phyloP scores from a whole-genome alignment of 2,329 filamentous ascomycete species.

The Boeremia lycopersici region DNA sequence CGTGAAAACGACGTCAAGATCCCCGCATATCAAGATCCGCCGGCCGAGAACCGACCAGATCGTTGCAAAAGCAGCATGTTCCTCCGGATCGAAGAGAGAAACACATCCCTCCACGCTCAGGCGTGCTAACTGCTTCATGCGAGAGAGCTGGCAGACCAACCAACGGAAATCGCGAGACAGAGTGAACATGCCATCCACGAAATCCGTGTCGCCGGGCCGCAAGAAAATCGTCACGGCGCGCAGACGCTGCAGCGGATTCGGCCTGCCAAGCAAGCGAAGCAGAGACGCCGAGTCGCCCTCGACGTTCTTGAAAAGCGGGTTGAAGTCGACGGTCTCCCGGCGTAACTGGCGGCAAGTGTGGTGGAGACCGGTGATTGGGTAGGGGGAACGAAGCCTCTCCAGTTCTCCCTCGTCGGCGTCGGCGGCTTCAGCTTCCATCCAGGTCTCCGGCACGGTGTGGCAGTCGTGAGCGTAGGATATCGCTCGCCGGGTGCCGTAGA shows the following conservation, averaged over 20 bases:
- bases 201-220: background rate
- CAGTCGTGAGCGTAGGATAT: background rate
- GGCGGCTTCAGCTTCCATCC: background rate
- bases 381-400: conserved; percentile 9
- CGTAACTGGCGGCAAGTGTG: background rate
- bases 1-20: background rate
- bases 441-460: background rate
- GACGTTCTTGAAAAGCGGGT: background rate
- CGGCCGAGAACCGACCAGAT: background rate
- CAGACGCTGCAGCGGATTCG: background rate
- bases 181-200: background rate
- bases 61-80: background rate
- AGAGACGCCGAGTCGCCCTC: background rate
- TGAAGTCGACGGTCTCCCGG: background rate
- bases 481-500: background rate
- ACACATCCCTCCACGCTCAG: background rate
- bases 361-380: background rate
- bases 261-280: background rate
- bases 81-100: background rate
- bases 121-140: background rate
- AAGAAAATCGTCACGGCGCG: background rate
- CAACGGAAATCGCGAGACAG: background rate
- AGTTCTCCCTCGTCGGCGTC: background rate
- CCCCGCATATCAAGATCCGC: background rate
- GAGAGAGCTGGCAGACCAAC: background rate